phyloP scores from a whole-genome alignment of 805 yeast genomes.

The Candida xyloterini region DNA sequence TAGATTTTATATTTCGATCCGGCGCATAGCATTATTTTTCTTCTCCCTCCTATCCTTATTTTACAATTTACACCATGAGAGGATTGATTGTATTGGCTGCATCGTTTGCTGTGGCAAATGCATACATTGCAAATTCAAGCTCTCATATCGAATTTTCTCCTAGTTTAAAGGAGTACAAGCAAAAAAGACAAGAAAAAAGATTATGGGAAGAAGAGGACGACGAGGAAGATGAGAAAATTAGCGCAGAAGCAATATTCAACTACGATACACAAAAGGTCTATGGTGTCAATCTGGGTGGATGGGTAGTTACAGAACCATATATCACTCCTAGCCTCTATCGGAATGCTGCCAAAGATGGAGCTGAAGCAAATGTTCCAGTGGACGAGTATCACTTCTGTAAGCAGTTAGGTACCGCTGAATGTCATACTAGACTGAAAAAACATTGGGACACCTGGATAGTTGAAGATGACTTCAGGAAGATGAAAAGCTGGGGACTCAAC shows the following conservation, averaged over 20 bases:
- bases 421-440: slow-evolving; percentile 38
- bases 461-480: slow-evolving; percentile 54
- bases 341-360: slow-evolving; percentile 27
- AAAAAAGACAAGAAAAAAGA: slow-evolving; percentile 6
- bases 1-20: slow-evolving; percentile 3
- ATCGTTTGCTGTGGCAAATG: background rate
- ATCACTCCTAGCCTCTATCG: slow-evolving; percentile 61
- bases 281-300: slow-evolving; percentile 65
- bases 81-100: background rate
- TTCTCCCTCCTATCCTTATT: background rate
- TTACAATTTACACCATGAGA: background rate
- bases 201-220: slow-evolving; percentile 8
- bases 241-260: slow-evolving; percentile 12
- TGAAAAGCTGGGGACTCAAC: slow-evolving; percentile 54
- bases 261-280: slow-evolving; percentile 28
- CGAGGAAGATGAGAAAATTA: slow-evolving; percentile 5
- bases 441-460: slow-evolving; percentile 62
- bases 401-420: slow-evolving; percentile 45
- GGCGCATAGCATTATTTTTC: background rate
- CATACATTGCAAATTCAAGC: background rate
- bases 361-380: slow-evolving; percentile 45
- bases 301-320: slow-evolving; percentile 70
- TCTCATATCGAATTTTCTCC: slow-evolving; percentile 12
- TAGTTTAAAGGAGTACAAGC: slow-evolving; percentile 3
- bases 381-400: slow-evolving; percentile 60